Percentiles rank a stretch among this genome's conserved stretches.
Evolutionary conservation across 2,329 filamentous ascomycete genomes (phyloP).

Genomic region (Pyrenophora teres): DNA sequence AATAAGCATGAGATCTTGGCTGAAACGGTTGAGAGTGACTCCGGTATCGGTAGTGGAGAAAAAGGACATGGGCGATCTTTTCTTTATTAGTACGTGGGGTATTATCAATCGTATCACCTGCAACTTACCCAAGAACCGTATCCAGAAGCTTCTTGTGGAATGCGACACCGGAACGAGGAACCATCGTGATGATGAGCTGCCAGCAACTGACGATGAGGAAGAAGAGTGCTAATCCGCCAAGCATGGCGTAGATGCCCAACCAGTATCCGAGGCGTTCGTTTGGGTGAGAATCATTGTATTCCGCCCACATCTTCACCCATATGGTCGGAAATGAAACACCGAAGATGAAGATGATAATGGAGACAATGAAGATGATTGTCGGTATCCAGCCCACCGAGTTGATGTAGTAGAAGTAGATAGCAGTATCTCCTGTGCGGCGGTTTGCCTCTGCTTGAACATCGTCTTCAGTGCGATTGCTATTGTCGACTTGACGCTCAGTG

Average conservation of each 20-base stretch:
- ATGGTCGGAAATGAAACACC: constrained; percentile 44
- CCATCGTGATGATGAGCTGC: constrained; percentile 59
- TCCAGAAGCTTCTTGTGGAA: constrained; percentile 56
- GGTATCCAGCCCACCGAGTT: constrained; percentile 37
- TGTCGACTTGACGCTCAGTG: constrained; percentile 26
- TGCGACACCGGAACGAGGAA: constrained; percentile 56
- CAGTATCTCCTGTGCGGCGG: constrained; percentile 38
- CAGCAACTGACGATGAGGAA: constrained; percentile 41
- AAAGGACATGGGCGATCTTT: constrained; percentile 49
- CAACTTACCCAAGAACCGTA: constrained; percentile 53
- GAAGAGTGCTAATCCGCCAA: constrained; percentile 33
- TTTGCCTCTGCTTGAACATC: constrained; percentile 40
- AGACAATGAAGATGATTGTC: constrained; percentile 38
- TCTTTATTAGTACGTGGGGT: constrained; percentile 14
- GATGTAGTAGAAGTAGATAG: constrained; percentile 44
- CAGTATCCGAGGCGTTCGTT: constrained; percentile 45
- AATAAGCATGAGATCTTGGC: constrained; percentile 55
- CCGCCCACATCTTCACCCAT: constrained; percentile 57
- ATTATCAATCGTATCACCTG: not conserved
- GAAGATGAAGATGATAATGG: constrained; percentile 43
- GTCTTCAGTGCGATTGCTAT: constrained; percentile 33
- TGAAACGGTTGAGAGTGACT: constrained; percentile 54
- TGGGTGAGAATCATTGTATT: constrained; percentile 47
- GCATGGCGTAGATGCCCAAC: constrained; percentile 39
- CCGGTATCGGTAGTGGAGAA: constrained; percentile 53